Conservation (phyloP, 306 rosid species). For the Quercus ilex region DNA sequence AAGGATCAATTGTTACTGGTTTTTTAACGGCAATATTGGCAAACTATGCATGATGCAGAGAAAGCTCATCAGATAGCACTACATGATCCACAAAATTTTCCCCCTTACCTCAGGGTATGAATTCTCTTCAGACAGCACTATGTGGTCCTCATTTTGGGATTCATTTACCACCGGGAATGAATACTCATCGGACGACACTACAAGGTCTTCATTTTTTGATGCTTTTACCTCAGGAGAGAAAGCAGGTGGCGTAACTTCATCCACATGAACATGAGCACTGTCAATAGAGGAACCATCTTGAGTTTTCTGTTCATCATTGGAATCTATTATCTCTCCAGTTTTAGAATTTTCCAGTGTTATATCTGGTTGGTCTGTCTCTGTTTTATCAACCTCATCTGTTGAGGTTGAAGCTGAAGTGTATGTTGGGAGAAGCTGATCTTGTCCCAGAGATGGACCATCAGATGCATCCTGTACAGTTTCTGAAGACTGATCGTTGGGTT, state of each 20-base stretch:
- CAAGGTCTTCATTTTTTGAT: background rate
- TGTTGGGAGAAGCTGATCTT: slow-evolving; percentile 30
- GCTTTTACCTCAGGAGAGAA: slow-evolving; percentile 33
- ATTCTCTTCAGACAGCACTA: background rate
- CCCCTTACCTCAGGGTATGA: slow-evolving; percentile 36
- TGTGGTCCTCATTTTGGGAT: background rate
- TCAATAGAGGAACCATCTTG: slow-evolving; percentile 20
- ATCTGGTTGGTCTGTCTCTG: slow-evolving; percentile 25
- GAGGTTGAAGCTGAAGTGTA: slow-evolving; percentile 34
- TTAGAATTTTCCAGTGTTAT: slow-evolving; percentile 24
- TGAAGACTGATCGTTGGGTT: slow-evolving; percentile 29
- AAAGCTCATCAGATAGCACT: slow-evolving; percentile 8
- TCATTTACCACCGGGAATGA: slow-evolving; percentile 32
- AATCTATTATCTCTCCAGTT: slow-evolving; percentile 20
- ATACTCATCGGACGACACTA: background rate
- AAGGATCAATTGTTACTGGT: slow-evolving; percentile 33
- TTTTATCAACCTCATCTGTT: slow-evolving; percentile 14
- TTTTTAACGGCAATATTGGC: slow-evolving; percentile 6
- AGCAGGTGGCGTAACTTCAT: background rate
- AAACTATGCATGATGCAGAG: slow-evolving; percentile 22
- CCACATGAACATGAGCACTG: slow-evolving; percentile 15
- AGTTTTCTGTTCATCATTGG: slow-evolving; percentile 21
- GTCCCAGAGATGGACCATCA: slow-evolving; percentile 31
- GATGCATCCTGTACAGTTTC: slow-evolving; percentile 28
- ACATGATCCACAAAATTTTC: slow-evolving; percentile 23